Conservation (phyloP, 768 basidiomycete species). For the Podaxis carcinomalis region DNA sequence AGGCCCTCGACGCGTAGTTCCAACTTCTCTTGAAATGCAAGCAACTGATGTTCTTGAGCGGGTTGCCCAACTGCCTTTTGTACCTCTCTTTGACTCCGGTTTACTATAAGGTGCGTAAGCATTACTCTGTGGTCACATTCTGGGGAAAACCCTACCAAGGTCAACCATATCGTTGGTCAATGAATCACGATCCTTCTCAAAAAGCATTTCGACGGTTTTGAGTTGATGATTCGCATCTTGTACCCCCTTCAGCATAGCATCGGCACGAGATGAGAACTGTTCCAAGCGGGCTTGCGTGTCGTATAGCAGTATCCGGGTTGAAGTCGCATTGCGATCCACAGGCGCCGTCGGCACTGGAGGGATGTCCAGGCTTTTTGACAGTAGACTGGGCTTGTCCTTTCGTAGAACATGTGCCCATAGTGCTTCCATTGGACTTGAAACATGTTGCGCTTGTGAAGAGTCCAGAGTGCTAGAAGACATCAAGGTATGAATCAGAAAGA, state of each 20-base stretch:
- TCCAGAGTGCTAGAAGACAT: not conserved
- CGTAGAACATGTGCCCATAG: constrained; percentile 59
- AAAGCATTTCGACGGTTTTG: constrained; percentile 46
- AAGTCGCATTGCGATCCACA: constrained; percentile 61
- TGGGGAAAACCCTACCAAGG: constrained; percentile 36
- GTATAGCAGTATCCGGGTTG: constrained; percentile 67
- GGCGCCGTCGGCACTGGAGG: constrained; percentile 43
- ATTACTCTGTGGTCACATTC: constrained; percentile 37
- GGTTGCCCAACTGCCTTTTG: constrained; percentile 56
- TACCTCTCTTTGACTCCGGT: constrained; percentile 57
- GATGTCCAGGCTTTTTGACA: constrained; percentile 18
- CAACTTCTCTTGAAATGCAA: constrained; percentile 36
- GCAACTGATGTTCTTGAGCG: constrained; percentile 40
- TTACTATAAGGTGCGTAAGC: constrained; percentile 35
- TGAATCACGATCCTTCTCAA: constrained; percentile 55
- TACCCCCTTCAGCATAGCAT: constrained; percentile 44
- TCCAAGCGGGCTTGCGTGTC: constrained; percentile 73
- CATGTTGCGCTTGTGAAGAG: not conserved
- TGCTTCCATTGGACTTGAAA: constrained; percentile 17
- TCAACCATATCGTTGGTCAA: constrained; percentile 52
- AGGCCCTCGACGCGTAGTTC: constrained; percentile 39
- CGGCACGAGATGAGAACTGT: constrained; percentile 55
- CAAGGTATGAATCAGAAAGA: not conserved
- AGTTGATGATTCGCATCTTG: constrained; percentile 53
- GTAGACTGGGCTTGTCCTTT: constrained; percentile 30